Evolutionary conservation across 495 filamentous ascomycete genomes (phyloP), one percentile per base, ranked within the genome.

Genomic region (Cercophora scortea): DNA sequence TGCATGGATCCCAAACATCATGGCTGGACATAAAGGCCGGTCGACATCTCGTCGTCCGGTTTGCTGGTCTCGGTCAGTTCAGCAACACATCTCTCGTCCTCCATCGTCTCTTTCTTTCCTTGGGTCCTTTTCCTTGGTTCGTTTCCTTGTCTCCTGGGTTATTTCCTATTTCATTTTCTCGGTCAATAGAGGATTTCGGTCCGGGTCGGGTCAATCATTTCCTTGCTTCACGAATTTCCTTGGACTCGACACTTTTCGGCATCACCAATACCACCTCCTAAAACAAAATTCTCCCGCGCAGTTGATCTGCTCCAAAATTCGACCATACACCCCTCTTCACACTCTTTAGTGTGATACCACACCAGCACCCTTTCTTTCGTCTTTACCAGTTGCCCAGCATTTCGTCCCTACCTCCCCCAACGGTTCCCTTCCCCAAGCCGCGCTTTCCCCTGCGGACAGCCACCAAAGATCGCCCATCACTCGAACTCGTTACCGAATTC

Each of bases 401-500:
- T 46, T 56, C 55, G 9, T 64, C 60, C 56, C 58, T 59, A 47
- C 54, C 61, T 25, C 59, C 61, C 4, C 63, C 63, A 15, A 66
- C 57, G 36, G 52, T 41, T 10, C 64, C 64, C 13, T 65, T 55
- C 15, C 64, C 64, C 2, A 63, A 63, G 34, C 36, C 57, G 6
- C 49, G 46, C 17, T 67, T 67, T 32, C 64, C 62, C 9, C 43
- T 67, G 8, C 55, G 49, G 32, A 67, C 64, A 10, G 62, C 62
- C 8, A 54, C 32, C 19, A 64, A 64, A 32, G 41, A 58, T 40
- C 64, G 58, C 38, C 72, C 58, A 13, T 57, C 53, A 11, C 58
- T 60, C 19, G 61, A 63, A 42, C 58, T 68, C 33, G 54, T 58
- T 42, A 64, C 58, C 67, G 68, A 57, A 4, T 60, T 63, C 19